Base-by-base conservation (phyloP, 768 basidiomycete genomes). In the Pleurotus pulmonarius region DNA sequence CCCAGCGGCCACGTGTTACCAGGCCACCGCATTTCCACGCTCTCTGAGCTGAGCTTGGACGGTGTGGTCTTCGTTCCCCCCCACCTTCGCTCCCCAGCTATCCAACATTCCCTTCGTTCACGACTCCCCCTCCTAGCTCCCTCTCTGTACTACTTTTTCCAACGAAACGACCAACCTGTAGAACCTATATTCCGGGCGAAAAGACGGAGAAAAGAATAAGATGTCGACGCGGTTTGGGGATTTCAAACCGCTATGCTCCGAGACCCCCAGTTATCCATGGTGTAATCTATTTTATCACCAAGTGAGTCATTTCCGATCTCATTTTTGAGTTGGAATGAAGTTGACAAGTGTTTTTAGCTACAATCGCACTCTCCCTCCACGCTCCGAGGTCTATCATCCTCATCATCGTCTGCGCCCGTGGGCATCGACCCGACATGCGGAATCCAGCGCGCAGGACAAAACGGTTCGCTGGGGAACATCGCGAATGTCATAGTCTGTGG, bases 201-300 rank as follows among this genome's bases (percentile, higher is more conserved):
- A 34, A 34, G 29, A 34, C 29, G 29, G 29, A 34, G 11, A 34
- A 34, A 34, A 11, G 29, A 34, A 34, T 11, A 34, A 34, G 29
- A 34, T 34, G 29, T 34, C 29, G 87, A 77, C 79, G 60, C 73
- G 73, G 60, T 91, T 92, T 67, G 90, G 90, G 58, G 86, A 90
- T 65, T 92, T 90, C 69, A 68, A 76, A 65, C 73, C 82, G 16
- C 74, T 90, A 51, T 93, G 92, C 69, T 72, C 75, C 41, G 70
- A 81, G 43, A 81, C 82, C 7, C 91, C 92, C 1, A 90, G 88
- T 46, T 89, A 96, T 66, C 83, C 94, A 0, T 90, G 92, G 84
- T 98, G 95, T 74, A 97, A 97, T 68, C 86, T 97, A 63, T 95
- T 96, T 75, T 94, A 94, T 73, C 82, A 83, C 58, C 93, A 96